Conservation (phyloP, 139 green algal species). For the Closterium sp. region DNA sequence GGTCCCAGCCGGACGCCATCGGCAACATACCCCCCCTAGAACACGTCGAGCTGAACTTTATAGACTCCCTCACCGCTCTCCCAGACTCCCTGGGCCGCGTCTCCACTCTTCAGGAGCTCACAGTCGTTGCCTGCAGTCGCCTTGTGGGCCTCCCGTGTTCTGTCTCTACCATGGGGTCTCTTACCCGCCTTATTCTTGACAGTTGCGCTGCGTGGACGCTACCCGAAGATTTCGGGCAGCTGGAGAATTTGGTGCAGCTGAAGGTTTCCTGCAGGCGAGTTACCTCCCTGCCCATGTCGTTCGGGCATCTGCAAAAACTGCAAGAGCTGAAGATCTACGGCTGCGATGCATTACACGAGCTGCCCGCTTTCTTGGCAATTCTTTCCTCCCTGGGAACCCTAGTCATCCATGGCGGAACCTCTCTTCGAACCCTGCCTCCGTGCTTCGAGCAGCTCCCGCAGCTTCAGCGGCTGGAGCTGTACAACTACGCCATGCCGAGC, state of each 20-base stretch:
- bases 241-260: neutral
- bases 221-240: neutral
- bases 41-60: neutral
- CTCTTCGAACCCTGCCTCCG: neutral
- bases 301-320: neutral
- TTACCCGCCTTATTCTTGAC: neutral
- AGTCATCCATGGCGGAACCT: neutral
- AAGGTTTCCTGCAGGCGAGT: neutral
- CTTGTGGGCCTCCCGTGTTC: neutral
- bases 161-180: no score
- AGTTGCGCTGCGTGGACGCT: neutral
- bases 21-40: neutral
- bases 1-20: neutral
- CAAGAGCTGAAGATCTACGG: neutral
- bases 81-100: neutral
- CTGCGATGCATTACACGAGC: neutral
- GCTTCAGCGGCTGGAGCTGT: neutral
- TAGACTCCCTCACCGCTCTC: neutral
- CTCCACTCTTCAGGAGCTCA: neutral
- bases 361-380: neutral
- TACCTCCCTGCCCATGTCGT: neutral
- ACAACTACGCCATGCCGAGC: neutral
- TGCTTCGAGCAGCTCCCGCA: neutral
- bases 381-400: neutral
- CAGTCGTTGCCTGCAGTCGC: neutral